Conservation (phyloP, 164 flowering plant species). For the Houttuynia cordata region DNA sequence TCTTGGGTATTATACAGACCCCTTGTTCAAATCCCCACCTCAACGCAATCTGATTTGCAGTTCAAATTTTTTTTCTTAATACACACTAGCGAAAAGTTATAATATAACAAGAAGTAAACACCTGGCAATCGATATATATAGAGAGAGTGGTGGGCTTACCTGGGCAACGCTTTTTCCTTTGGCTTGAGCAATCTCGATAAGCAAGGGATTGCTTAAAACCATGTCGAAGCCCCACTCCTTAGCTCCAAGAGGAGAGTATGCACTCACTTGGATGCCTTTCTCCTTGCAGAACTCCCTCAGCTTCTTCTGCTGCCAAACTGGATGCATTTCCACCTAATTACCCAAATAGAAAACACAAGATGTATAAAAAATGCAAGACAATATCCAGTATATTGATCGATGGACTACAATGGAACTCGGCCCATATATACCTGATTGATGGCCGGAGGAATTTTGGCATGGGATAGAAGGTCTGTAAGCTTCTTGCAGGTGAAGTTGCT, state of each 20-base stretch:
- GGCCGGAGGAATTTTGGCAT: conserved; percentile 22
- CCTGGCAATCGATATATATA: background rate
- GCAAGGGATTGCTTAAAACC: background rate
- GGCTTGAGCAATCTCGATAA: conserved; percentile 6
- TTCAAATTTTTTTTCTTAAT: no score
- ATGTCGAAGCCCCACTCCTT: conserved; percentile 17
- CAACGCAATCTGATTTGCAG: conserved; percentile 13
- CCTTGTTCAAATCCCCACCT: conserved; percentile 28
- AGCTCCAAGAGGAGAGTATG: conserved; percentile 26
- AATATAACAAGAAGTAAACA: background rate
- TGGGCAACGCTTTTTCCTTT: conserved; percentile 10
- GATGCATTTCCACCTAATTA: conserved; percentile 27
- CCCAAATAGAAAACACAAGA: background rate
- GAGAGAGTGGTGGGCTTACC: background rate
- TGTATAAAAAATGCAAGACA: background rate
- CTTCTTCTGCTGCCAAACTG: conserved; percentile 20
- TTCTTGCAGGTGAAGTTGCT: conserved; percentile 27
- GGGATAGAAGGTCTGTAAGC: conserved; percentile 9
- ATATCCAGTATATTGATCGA: background rate
- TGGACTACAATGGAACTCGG: background rate
- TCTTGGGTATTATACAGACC: conserved; percentile 19
- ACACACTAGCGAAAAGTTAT: no score
- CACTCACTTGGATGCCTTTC: conserved; percentile 19
- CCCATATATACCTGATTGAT: conserved; percentile 21
- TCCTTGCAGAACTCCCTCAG: conserved; percentile 18